These are phyloP conservation scores for Sugiyamaella mastotermitis DNA, from an alignment of 805 yeast species.

Conservation along the genomic window DNA sequence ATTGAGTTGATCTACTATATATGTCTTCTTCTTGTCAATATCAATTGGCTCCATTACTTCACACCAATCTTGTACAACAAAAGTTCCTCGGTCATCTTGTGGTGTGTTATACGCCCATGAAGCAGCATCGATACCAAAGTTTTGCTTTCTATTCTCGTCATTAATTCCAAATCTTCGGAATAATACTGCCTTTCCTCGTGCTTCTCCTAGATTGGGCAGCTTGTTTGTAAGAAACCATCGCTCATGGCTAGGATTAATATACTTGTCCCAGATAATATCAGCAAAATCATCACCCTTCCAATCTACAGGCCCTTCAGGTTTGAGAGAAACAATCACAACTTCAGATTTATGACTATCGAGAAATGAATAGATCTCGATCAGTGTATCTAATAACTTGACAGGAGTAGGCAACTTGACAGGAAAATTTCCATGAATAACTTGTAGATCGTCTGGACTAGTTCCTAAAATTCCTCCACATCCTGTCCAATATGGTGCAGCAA, in stretches of 20 bases:
- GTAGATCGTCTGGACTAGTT: constrained; percentile 30
- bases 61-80: constrained; percentile 70
- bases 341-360: constrained; percentile 49
- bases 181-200: constrained; percentile 59
- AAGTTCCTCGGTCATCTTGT: constrained; percentile 55
- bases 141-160: neutral
- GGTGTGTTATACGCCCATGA: constrained; percentile 59
- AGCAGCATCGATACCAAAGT: constrained; percentile 61
- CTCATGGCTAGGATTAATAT: constrained; percentile 43
- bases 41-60: constrained; percentile 50
- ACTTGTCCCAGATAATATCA: constrained; percentile 52
- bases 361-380: constrained; percentile 55
- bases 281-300: constrained; percentile 51
- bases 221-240: constrained; percentile 54
- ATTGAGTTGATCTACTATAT: constrained; percentile 49
- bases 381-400: constrained; percentile 42
- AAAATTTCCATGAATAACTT: constrained; percentile 70
- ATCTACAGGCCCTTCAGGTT: constrained; percentile 50
- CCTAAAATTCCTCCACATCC: neutral
- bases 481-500: constrained; percentile 15
- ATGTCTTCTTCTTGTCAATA: constrained; percentile 49
- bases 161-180: constrained; percentile 60
- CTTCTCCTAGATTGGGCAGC: constrained; percentile 55
- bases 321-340: constrained; percentile 58
- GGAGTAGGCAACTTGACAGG: constrained; percentile 62